These are phyloP conservation scores for Solanum dulcamara DNA, from an alignment of 257 asterid species.

Conservation along the genomic window DNA sequence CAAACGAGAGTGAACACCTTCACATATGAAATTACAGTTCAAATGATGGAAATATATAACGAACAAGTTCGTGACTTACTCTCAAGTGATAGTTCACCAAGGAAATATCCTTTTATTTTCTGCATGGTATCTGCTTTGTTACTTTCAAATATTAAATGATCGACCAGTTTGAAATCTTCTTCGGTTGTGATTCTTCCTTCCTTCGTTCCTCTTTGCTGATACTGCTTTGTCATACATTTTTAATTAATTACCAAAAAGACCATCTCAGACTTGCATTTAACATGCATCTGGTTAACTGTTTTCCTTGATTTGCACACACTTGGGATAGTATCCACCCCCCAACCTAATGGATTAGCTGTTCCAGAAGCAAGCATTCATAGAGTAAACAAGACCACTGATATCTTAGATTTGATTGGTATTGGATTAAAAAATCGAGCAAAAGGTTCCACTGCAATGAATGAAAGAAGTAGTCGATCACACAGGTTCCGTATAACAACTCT, in stretches of 20 bases:
- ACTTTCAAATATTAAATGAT: not conserved
- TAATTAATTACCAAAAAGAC: not conserved
- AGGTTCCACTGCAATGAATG: slow-evolving; percentile 49
- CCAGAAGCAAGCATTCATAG: slow-evolving; percentile 15
- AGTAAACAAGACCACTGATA: slow-evolving; percentile 34
- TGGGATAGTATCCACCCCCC: slow-evolving; percentile 1
- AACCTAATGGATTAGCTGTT: slow-evolving; percentile 7
- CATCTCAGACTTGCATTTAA: not conserved
- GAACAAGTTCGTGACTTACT: slow-evolving; percentile 60
- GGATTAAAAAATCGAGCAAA: slow-evolving; percentile 15
- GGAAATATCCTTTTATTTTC: slow-evolving; percentile 30
- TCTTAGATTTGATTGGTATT: slow-evolving; percentile 38
- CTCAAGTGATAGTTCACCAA: slow-evolving; percentile 23
- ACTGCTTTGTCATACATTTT: not conserved
- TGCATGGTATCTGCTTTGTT: not conserved
- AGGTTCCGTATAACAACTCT: slow-evolving; percentile 15
- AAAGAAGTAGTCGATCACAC: slow-evolving; percentile 59
- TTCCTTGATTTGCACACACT: slow-evolving; percentile 8
- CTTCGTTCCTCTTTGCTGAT: not conserved
- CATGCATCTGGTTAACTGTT: not conserved
- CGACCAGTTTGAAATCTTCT: not conserved
- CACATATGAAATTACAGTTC: slow-evolving; percentile 33
- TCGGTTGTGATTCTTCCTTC: not conserved
- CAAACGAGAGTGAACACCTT: slow-evolving; percentile 26
- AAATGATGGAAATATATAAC: slow-evolving; percentile 52